Evolutionary conservation across 2,329 filamentous ascomycete genomes (phyloP).

Genomic region (Eutypella sp.): DNA sequence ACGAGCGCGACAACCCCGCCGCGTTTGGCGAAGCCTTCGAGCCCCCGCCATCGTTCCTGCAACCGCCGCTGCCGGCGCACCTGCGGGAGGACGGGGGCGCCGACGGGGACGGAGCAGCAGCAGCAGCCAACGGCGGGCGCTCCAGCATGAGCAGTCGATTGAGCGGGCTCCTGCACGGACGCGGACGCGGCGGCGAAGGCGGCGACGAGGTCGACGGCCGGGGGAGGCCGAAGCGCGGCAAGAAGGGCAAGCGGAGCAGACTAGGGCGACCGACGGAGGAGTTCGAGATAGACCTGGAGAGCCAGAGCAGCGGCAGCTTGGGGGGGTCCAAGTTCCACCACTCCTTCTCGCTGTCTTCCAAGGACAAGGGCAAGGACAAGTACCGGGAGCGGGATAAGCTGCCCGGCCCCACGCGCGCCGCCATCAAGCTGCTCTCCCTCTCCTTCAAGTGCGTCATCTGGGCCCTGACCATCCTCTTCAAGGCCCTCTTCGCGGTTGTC

Average conservation of each 20-base stretch:
- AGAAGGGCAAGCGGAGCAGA: conserved; percentile 35
- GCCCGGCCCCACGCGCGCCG: conserved; percentile 43
- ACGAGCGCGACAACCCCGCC: conserved; percentile 46
- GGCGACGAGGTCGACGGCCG: conserved; percentile 11
- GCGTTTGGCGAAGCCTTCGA: conserved; percentile 59
- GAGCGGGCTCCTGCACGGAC: conserved; percentile 22
- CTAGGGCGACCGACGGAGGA: conserved; percentile 32
- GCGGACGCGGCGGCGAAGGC: conserved; percentile 14
- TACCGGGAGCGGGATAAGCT: conserved; percentile 40
- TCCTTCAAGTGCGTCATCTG: conserved; percentile 56
- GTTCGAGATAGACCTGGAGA: conserved; percentile 60
- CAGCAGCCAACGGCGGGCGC: conserved; percentile 10
- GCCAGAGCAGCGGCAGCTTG: conserved; percentile 43
- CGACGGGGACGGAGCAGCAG: conserved; percentile 9
- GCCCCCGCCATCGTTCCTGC: conserved; percentile 45
- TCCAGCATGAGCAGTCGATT: conserved; percentile 26
- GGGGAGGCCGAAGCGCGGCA: conserved; percentile 26
- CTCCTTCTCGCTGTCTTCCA: too few relatives aligned
- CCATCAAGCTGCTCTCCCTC: conserved; percentile 47
- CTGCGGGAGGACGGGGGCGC: conserved; percentile 16
- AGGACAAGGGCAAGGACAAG: conserved; percentile 36
- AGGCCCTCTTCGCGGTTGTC: conserved; percentile 46
- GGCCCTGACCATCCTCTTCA: conserved; percentile 51
- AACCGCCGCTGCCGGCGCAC: conserved; percentile 17
- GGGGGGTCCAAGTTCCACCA: not conserved